phyloP scores from a whole-genome alignment of 805 yeast species.

The Yamadazyma nakazawae region DNA sequence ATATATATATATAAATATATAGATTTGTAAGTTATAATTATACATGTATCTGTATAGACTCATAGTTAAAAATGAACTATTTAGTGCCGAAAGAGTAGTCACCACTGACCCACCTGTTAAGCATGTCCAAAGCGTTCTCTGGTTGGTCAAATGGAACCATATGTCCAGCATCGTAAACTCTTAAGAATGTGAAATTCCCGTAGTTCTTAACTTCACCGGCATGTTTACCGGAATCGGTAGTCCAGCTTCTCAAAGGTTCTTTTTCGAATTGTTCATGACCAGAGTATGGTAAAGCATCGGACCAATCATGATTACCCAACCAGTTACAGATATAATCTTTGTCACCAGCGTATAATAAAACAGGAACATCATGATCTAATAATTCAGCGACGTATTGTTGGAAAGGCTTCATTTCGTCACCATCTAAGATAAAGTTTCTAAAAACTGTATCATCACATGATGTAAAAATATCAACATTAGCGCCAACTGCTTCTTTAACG shows the following conservation, averaged over 20 bases:
- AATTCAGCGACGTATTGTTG: slow-evolving; percentile 55
- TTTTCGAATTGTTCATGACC: slow-evolving; percentile 18
- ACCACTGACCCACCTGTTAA: slow-evolving; percentile 81
- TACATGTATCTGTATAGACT: too few species aligned
- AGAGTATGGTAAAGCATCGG: slow-evolving; percentile 30
- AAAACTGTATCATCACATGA: slow-evolving; percentile 49
- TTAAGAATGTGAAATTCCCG: slow-evolving; percentile 72
- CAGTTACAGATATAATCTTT: slow-evolving; percentile 46
- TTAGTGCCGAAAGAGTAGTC: slow-evolving; percentile 38
- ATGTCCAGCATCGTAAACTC: slow-evolving; percentile 90
- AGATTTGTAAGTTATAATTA: too few species aligned
- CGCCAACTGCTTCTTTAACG: slow-evolving; percentile 58
- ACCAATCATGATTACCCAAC: slow-evolving; percentile 44
- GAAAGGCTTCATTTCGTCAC: slow-evolving; percentile 69
- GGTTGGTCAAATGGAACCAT: slow-evolving; percentile 96
- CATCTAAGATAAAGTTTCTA: slow-evolving; percentile 50
- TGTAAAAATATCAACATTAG: slow-evolving; percentile 45
- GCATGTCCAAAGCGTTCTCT: slow-evolving; percentile 69
- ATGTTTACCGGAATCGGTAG: slow-evolving; percentile 33
- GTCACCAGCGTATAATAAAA: slow-evolving; percentile 44
- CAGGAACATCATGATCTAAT: slow-evolving; percentile 38
- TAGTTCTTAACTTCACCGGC: slow-evolving; percentile 76
- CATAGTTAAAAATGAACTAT: neutral
- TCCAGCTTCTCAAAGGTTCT: slow-evolving; percentile 38
- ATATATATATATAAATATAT: too few species aligned